A percentile compares a stretch with the other conserved stretches of the same genome.
phyloP scores from a whole-genome alignment of 2,329 filamentous ascomycete species.

The Colletotrichum sp. region DNA sequence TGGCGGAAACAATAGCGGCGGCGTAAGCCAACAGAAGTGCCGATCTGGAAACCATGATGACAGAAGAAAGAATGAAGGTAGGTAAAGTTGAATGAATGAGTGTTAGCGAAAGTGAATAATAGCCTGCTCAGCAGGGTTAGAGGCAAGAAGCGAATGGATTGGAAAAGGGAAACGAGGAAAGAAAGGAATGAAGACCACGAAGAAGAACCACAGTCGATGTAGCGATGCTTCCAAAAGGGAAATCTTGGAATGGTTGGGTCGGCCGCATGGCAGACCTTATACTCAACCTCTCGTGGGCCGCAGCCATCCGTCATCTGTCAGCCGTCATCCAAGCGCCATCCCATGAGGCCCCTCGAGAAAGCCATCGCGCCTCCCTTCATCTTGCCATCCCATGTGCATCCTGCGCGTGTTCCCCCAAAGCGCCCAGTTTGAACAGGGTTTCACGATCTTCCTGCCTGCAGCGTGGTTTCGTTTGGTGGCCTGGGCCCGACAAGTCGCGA shows the following conservation, averaged over 20 bases:
- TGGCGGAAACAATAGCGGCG: constrained; percentile 29
- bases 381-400: not conserved
- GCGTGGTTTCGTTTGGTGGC: constrained; percentile 1
- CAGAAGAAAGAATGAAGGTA: constrained; percentile 25
- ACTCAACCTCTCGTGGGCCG: not conserved
- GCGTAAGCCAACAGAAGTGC: constrained; percentile 29
- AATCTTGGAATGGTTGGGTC: not conserved
- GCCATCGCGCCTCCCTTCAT: not conserved
- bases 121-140: constrained; percentile 35
- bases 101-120: constrained; percentile 16
- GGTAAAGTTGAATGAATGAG: not conserved
- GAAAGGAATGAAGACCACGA: constrained; percentile 24
- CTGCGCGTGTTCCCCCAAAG: not conserved
- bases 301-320: not conserved
- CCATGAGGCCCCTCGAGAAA: not conserved
- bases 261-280: constrained; percentile 11
- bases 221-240: not conserved
- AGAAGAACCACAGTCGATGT: constrained; percentile 18
- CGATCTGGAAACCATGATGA: constrained; percentile 26
- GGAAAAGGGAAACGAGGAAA: constrained; percentile 3
- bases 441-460: constrained; percentile 15
- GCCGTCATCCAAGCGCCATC: constrained; percentile 13
- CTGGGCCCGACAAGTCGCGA: not conserved
- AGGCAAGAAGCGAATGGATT: constrained; percentile 13
- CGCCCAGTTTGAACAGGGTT: constrained; percentile 16